These are phyloP conservation scores for Diphasiastrum complanatum DNA, from an alignment of 83 land plant species.

Conservation along the genomic window DNA sequence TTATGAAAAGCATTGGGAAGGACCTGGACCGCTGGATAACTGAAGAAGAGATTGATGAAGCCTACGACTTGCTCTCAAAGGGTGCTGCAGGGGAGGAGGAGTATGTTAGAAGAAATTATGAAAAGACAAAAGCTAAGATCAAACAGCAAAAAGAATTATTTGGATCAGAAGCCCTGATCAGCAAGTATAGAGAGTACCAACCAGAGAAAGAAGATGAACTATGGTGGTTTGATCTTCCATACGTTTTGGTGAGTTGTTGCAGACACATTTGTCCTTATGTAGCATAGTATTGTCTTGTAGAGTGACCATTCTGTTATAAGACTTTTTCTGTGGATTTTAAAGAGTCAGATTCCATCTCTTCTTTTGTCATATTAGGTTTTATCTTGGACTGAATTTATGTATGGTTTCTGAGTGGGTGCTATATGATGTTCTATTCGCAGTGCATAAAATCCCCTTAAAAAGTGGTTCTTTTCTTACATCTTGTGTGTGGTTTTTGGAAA, in stretches of 20 bases:
- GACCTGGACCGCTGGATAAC: slow-evolving; percentile 81
- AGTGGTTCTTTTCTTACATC: too few relatives aligned
- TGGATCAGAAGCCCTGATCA: slow-evolving; percentile 65
- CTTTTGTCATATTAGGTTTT: too few relatives aligned
- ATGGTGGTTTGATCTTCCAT: slow-evolving; percentile 77
- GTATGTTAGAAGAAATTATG: slow-evolving; percentile 35
- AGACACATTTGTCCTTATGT: too few relatives aligned
- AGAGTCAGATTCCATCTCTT: too few relatives aligned
- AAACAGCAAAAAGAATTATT: slow-evolving; percentile 51
- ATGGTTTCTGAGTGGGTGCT: too few relatives aligned
- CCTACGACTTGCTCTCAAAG: slow-evolving; percentile 34
- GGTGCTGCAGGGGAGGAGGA: slow-evolving; percentile 37
- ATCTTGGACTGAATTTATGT: too few relatives aligned
- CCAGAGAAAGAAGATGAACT: slow-evolving; percentile 53
- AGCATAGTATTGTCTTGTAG: too few relatives aligned
- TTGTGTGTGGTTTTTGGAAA: too few relatives aligned
- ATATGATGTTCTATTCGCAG: too few relatives aligned
- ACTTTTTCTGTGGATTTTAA: too few relatives aligned
- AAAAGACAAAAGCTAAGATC: slow-evolving; percentile 39
- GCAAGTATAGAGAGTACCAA: slow-evolving; percentile 70
- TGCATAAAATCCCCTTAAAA: too few relatives aligned
- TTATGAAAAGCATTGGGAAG: slow-evolving; percentile 67
- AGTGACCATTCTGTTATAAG: too few relatives aligned
- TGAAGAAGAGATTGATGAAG: slow-evolving; percentile 55
- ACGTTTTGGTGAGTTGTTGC: slow-evolving; percentile 53